Evolutionary conservation across 2,329 filamentous ascomycete genomes (phyloP).

Genomic region (Penicillium glabrum): DNA sequence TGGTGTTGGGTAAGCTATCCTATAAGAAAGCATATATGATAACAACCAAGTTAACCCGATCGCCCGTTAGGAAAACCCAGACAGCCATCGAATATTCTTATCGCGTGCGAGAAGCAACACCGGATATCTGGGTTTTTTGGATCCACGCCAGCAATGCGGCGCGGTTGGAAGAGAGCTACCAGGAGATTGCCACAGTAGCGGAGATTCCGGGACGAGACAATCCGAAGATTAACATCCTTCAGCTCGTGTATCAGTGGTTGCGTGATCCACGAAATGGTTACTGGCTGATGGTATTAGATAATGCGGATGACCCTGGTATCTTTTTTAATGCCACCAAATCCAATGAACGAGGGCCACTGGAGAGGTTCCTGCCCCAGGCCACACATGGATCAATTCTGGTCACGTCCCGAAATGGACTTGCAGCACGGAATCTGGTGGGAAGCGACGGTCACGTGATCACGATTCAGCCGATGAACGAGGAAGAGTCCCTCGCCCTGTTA

Average conservation of each 20-base stretch:
- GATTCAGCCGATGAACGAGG: slow-evolving; percentile 12
- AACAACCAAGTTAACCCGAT: too few relatives aligned
- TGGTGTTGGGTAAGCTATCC: slow-evolving; percentile 11
- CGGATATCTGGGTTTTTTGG: slow-evolving; percentile 38
- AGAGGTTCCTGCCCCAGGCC: slow-evolving; percentile 15
- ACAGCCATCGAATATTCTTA: slow-evolving; percentile 40
- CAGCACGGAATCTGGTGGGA: slow-evolving; percentile 12
- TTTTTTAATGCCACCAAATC: slow-evolving; percentile 7
- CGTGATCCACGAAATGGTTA: slow-evolving; percentile 12
- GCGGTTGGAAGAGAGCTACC: slow-evolving; percentile 36
- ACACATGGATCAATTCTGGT: slow-evolving; percentile 18
- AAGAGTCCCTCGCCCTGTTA: slow-evolving; percentile 10
- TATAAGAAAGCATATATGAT: too few relatives aligned
- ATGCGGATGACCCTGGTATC: slow-evolving; percentile 19
- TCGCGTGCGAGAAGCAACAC: slow-evolving; percentile 21
- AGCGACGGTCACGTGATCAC: slow-evolving; percentile 3
- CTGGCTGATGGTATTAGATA: slow-evolving; percentile 27
- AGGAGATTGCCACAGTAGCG: slow-evolving; percentile 30
- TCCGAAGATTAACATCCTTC: slow-evolving; percentile 33
- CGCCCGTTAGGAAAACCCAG: slow-evolving; percentile 32
- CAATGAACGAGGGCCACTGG: slow-evolving; percentile 15
- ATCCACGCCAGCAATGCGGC: slow-evolving; percentile 34
- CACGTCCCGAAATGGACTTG: slow-evolving; percentile 18
- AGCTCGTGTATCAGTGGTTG: slow-evolving; percentile 27
- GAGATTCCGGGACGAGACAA: slow-evolving; percentile 31